phyloP scores from a whole-genome alignment of 2,329 filamentous ascomycete species.

The Nannizzia gypsea region DNA sequence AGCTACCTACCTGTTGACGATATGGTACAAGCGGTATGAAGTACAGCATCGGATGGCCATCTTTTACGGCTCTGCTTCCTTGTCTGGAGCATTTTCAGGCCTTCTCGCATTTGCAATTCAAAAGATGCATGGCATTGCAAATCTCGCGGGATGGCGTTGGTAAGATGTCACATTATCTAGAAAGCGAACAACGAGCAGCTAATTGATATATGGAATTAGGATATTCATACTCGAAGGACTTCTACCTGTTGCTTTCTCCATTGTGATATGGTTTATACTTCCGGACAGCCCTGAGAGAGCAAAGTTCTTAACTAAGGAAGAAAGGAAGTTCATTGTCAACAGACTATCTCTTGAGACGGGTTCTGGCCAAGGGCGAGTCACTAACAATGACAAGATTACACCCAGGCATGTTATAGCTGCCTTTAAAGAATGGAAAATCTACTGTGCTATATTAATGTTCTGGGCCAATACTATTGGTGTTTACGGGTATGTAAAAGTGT shows the following conservation, averaged over 20 bases:
- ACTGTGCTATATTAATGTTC: slow-evolving; percentile 18
- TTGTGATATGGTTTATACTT: slow-evolving; percentile 48
- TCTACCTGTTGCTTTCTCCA: slow-evolving; percentile 39
- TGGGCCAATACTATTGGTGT: slow-evolving; percentile 17
- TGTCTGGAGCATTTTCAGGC: slow-evolving; percentile 36
- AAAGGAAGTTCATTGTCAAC: slow-evolving; percentile 27
- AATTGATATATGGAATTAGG: slow-evolving; percentile 6
- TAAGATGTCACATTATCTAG: not conserved
- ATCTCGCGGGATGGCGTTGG: slow-evolving; percentile 38
- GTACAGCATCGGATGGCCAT: slow-evolving; percentile 21
- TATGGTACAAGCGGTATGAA: slow-evolving; percentile 23
- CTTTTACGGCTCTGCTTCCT: slow-evolving; percentile 21
- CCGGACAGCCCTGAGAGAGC: slow-evolving; percentile 53
- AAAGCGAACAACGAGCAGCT: not conserved
- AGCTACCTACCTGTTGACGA: slow-evolving; percentile 16
- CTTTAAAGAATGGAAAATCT: slow-evolving; percentile 40
- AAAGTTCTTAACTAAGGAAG: slow-evolving; percentile 42
- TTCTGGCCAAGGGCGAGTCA: slow-evolving; percentile 15
- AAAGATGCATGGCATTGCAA: slow-evolving; percentile 33
- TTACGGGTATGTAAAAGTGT: slow-evolving; percentile 13
- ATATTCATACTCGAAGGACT: slow-evolving; percentile 41
- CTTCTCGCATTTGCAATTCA: slow-evolving; percentile 41
- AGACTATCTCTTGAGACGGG: slow-evolving; percentile 20
- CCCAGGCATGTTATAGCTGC: slow-evolving; percentile 36
- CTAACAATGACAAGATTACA: slow-evolving; percentile 24